These are phyloP conservation scores for Linnemannia zychae DNA, from an alignment of 192 early-diverging fungal species.

Conservation along the genomic window DNA sequence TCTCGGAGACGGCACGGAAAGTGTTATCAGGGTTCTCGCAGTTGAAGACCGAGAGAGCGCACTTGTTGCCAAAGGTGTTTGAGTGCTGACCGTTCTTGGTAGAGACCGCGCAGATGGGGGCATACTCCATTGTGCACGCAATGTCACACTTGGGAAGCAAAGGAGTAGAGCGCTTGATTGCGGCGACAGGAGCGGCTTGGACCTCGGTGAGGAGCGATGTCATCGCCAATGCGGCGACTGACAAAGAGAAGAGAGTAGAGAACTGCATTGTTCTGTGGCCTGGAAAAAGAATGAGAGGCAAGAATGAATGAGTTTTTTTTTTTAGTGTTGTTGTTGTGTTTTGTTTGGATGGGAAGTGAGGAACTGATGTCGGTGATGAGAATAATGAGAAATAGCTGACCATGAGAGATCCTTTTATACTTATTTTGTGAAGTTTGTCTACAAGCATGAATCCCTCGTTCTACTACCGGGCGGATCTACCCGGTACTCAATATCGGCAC, in stretches of 20 bases:
- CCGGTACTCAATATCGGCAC: neutral
- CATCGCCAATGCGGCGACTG: neutral
- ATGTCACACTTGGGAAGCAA: neutral
- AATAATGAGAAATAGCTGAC: neutral
- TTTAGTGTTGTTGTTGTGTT: neutral
- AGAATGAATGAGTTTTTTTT: neutral
- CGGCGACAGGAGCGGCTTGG: neutral
- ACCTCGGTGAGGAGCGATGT: neutral
- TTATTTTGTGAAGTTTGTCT: neutral
- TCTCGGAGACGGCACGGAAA: neutral
- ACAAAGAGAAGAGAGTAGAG: neutral
- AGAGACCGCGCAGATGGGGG: neutral
- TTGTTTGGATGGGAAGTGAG: neutral
- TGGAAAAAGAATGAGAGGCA: neutral
- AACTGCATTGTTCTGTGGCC: neutral
- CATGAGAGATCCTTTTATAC: neutral
- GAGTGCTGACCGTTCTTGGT: neutral
- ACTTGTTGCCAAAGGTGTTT: conserved; percentile 2
- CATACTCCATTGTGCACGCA: neutral
- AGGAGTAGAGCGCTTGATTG: neutral
- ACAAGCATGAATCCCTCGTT: neutral
- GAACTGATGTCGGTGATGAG: neutral
- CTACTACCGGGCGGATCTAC: neutral
- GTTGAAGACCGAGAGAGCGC: neutral
- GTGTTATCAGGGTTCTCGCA: conserved; percentile 10